These are phyloP conservation scores for Blastobotrys attinorum DNA, from an alignment of 805 yeast genomes.

Conservation along the genomic window DNA sequence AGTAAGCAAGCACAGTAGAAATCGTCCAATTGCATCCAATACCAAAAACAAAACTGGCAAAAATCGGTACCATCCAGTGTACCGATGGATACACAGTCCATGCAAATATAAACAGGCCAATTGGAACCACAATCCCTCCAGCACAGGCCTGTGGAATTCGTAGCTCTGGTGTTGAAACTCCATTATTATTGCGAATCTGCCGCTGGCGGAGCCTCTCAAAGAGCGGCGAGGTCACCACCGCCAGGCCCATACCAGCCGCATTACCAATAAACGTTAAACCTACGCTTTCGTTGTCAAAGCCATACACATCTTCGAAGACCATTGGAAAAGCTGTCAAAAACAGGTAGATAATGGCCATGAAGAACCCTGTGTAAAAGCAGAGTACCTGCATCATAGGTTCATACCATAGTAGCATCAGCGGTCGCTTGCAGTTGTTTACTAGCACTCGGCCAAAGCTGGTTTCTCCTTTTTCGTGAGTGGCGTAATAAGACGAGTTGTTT, in stretches of 20 bases:
- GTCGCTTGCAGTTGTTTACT: constrained; percentile 37
- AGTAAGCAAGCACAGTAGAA: constrained; percentile 28
- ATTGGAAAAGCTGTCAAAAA: constrained; percentile 55
- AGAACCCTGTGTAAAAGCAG: constrained; percentile 49
- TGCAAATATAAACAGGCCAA: constrained; percentile 46
- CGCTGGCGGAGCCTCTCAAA: constrained; percentile 25
- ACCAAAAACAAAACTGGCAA: constrained; percentile 48
- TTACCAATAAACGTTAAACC: constrained; percentile 57
- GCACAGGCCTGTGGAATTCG: constrained; percentile 44
- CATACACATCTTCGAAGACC: constrained; percentile 42
- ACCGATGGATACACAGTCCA: constrained; percentile 41
- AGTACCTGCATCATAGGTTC: constrained; percentile 52
- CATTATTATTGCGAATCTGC: constrained; percentile 36
- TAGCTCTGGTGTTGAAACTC: constrained; percentile 40
- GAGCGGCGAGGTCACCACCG: constrained; percentile 31
- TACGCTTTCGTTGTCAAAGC: constrained; percentile 40
- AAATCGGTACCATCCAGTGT: constrained; percentile 49
- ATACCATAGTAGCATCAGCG: constrained; percentile 32
- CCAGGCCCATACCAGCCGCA: constrained; percentile 59
- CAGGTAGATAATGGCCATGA: constrained; percentile 50
- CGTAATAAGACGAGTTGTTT: constrained; percentile 33
- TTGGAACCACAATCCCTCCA: constrained; percentile 40
- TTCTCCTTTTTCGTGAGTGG: constrained; percentile 57
- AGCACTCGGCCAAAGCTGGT: constrained; percentile 34
- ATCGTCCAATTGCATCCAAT: constrained; percentile 32